A percentile compares a stretch with the other conserved stretches of the same genome.
phyloP scores from a whole-genome alignment of 495 filamentous ascomycete species.

The Bombardia bombarda region DNA sequence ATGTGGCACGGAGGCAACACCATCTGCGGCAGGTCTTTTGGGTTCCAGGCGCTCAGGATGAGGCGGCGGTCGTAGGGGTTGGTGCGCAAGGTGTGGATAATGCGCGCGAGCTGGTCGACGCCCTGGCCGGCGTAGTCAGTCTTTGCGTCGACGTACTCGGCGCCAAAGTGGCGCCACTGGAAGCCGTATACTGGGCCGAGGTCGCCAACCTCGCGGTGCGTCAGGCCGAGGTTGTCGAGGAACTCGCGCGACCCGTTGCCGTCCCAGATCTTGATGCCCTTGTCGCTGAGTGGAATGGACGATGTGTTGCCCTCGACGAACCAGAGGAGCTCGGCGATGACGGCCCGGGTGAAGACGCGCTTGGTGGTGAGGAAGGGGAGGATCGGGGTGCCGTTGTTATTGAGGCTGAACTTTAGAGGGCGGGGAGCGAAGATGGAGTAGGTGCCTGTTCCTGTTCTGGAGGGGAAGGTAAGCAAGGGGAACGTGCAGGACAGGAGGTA shows the following conservation, averaged over 20 bases:
- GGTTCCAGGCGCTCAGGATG: slow-evolving; percentile 91
- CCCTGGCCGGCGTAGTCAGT: slow-evolving; percentile 84
- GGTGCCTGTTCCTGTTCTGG: slow-evolving; percentile 87
- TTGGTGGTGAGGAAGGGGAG: slow-evolving; percentile 94
- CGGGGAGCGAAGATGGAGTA: slow-evolving; percentile 78
- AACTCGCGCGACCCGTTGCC: slow-evolving; percentile 86
- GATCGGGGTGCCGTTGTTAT: slow-evolving; percentile 49
- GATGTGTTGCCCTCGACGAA: slow-evolving; percentile 83
- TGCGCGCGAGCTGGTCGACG: slow-evolving; percentile 82
- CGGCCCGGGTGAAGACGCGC: slow-evolving; percentile 86
- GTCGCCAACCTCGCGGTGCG: slow-evolving; percentile 74
- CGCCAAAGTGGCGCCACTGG: slow-evolving; percentile 98
- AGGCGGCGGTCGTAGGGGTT: slow-evolving; percentile 85
- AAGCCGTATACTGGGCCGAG: slow-evolving; percentile 96
- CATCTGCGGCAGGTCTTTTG: slow-evolving; percentile 77
- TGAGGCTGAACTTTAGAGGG: slow-evolving; percentile 79
- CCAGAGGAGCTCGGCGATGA: slow-evolving; percentile 93
- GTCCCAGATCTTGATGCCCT: slow-evolving; percentile 95
- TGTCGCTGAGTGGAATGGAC: slow-evolving; percentile 58
- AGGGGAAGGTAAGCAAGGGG: background rate
- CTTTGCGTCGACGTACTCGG: slow-evolving; percentile 68
- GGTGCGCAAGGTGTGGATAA: slow-evolving; percentile 71
- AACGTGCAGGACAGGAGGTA: background rate
- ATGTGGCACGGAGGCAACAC: slow-evolving; percentile 95
- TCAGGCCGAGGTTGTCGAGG: slow-evolving; percentile 75